A percentile compares a stretch with the other conserved stretches of the same genome.
phyloP scores from a whole-genome alignment of 306 rosid genomes.

The Morella rubra region DNA sequence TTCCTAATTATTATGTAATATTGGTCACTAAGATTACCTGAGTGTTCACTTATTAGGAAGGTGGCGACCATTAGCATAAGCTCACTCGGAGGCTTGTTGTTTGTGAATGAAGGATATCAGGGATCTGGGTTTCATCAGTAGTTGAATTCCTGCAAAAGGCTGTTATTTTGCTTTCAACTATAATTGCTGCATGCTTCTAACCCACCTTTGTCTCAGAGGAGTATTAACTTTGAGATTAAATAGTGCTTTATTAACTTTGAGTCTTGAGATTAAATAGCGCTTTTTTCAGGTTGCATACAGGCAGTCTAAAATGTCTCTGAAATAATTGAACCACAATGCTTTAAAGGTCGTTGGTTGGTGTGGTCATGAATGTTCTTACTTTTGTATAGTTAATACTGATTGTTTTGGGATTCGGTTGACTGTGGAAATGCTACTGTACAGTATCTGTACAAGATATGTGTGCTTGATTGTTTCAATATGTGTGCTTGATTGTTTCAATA shows the following conservation, averaged over 20 bases:
- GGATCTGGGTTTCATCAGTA: constrained; percentile 10
- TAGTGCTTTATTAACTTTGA: not conserved
- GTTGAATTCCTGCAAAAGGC: not conserved
- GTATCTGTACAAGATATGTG: constrained; percentile 11
- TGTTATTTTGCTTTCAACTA: not conserved
- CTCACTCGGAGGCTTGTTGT: constrained; percentile 4
- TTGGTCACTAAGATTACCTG: not conserved
- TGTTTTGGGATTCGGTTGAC: not conserved
- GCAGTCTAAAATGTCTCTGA: not conserved
- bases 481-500: constrained; percentile 17
- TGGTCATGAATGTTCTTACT: not conserved
- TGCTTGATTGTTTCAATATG: constrained; percentile 15
- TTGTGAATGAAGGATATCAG: not conserved
- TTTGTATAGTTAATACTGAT: not conserved
- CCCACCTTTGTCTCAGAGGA: not conserved
- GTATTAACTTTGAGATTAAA: not conserved
- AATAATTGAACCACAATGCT: not conserved
- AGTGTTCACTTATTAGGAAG: not conserved
- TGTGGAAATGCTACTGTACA: not conserved
- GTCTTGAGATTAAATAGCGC: no score
- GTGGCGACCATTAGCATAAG: constrained; percentile 1
- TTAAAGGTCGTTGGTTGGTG: not conserved
- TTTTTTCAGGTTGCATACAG: not conserved
- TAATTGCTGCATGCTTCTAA: not conserved
- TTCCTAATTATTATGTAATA: not conserved